phyloP scores from a whole-genome alignment of 139 green algal species.

The Raphidocelis subcapitata region DNA sequence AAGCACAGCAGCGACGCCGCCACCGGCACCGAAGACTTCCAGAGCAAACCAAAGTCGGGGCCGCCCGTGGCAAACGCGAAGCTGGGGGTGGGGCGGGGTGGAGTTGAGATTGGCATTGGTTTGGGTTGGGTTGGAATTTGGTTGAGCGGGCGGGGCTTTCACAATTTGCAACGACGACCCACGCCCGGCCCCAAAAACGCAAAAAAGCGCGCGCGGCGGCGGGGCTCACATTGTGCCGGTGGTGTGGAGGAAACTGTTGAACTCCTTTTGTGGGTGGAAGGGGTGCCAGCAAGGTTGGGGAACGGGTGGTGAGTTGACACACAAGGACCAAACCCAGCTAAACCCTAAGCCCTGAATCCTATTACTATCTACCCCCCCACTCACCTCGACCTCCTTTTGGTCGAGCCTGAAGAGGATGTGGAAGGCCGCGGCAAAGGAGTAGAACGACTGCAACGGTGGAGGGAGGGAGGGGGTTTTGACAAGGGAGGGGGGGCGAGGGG shows the following conservation, averaged over 20 bases:
- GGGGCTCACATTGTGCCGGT: conserved; percentile 1
- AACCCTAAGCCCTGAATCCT: background rate
- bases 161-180: too few species aligned
- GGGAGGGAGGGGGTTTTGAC: too few species aligned
- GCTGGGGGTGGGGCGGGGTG: background rate
- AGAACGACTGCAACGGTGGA: background rate
- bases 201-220: too few species aligned
- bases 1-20: background rate
- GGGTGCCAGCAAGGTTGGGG: background rate
- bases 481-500: too few species aligned
- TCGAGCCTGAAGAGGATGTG: conserved; percentile 3
- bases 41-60: background rate
- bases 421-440: conserved; percentile 1
- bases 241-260: conserved; percentile 6
- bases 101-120: too few species aligned
- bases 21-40: background rate
- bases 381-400: background rate
- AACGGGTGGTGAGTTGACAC: too few species aligned
- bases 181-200: too few species aligned
- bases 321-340: background rate
- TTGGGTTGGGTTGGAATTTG: too few species aligned
- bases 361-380: background rate
- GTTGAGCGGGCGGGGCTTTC: too few species aligned
- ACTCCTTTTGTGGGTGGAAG: background rate
- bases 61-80: conserved; percentile 1